Conservation (phyloP, 768 basidiomycete genomes). For the Mycena polygramma region DNA sequence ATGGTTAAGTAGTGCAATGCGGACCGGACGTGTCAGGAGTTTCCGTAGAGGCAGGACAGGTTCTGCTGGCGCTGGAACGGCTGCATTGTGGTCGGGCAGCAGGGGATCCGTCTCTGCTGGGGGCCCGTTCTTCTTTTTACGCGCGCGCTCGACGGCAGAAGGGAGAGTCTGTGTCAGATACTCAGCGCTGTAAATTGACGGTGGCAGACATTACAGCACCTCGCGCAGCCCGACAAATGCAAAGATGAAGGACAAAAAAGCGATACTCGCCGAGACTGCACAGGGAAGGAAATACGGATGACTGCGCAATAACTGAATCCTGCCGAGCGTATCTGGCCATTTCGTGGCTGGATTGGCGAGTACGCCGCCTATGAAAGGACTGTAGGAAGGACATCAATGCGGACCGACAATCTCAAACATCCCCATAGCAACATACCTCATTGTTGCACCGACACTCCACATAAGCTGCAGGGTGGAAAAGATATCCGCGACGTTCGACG, state of each 20-base stretch:
- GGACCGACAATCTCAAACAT: neutral
- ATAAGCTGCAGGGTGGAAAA: constrained; percentile 22
- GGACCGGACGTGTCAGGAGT: constrained; percentile 20
- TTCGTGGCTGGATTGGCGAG: constrained; percentile 24
- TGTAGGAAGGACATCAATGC: neutral
- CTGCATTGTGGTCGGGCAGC: neutral
- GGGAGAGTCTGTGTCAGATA: neutral
- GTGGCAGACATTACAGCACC: neutral
- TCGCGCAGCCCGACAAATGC: constrained; percentile 18
- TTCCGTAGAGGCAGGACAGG: neutral
- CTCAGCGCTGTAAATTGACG: neutral
- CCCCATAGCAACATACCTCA: neutral
- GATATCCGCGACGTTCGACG: constrained; percentile 24
- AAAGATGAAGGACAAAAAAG: constrained; percentile 15
- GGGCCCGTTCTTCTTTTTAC: neutral
- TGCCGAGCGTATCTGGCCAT: constrained; percentile 32
- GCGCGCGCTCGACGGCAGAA: neutral
- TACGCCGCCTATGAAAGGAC: constrained; percentile 32
- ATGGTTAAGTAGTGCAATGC: constrained; percentile 17
- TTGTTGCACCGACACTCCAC: constrained; percentile 26
- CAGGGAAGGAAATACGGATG: constrained; percentile 35
- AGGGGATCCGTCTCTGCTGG: neutral
- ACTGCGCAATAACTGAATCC: constrained; percentile 10
- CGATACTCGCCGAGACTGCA: constrained; percentile 14
- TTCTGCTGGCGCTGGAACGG: neutral